Evolutionary conservation across 257 asterid genomes (phyloP), one percentile per base, ranked within the genome.

Genomic region (Mentha longifolia): DNA sequence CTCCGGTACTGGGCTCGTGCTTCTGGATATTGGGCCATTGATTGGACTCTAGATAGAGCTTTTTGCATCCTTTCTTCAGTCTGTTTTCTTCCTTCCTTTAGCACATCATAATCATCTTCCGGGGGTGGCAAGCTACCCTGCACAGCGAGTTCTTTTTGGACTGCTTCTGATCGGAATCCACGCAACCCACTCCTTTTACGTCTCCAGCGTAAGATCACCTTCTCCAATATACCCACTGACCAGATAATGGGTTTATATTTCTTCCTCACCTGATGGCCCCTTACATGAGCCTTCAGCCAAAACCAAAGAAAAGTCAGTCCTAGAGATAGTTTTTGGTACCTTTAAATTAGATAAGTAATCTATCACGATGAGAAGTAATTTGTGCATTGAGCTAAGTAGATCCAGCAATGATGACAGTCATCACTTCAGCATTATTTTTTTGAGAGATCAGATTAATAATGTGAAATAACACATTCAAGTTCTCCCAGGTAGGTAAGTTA

Each of bases 181-280:
- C 97, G 89, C 64, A 94, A 79, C 57, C 97, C 98, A 79, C 87
- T 82, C 75, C 96, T 74, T 83, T 91, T 94, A 77, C 97, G 89
- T 61, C 98, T 91, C 98, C 97, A 91, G 41, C 98, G 89, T 86
- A 91, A 77, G 52, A 94, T 91, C 78, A 89, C 92, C 85, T 91
- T 94, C 83, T 91, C 98, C 76, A 91, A 71, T 59, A 94, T 89
- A 71, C 97, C 96, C 65, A 94, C 98, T 0, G 97, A 89, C 98
- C 98, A 94, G 71, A 82, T 78, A 70, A 94, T 83, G 45, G 95
- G 83, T 72, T 91, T 94, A 80, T 89, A 87, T 61, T 89, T 94
- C 70, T 89, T 91, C 86, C 98, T 91, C 19, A 68, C 98, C 77
- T 94, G 98, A 78, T 94, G 97, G 46, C 98, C 98, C 83, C 98